phyloP scores from a whole-genome alignment of 208 protist species.

The Trypanosoma platydactyli region DNA sequence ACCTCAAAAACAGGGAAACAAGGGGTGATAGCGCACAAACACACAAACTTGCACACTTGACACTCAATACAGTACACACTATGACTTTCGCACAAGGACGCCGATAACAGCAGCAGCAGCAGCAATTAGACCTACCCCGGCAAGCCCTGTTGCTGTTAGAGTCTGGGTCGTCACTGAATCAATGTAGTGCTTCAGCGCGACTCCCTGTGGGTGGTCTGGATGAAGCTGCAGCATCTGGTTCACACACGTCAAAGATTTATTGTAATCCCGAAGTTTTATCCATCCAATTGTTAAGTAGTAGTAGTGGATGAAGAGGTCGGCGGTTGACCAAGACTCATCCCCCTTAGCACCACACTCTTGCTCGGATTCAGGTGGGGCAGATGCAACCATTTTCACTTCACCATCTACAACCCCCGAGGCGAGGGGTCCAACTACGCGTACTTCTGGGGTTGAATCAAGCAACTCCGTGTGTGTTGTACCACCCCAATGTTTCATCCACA shows the following conservation, averaged over 20 bases:
- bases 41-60: too few relatives aligned
- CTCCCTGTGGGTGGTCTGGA: conserved; percentile 52
- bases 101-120: conserved; percentile 20
- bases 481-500: conserved; percentile 51
- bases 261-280: conserved; percentile 65
- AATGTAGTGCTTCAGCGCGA: conserved; percentile 50
- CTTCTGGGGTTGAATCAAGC: neutral
- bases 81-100: conserved; percentile 26
- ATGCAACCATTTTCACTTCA: conserved; percentile 18
- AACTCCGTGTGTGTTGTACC: neutral
- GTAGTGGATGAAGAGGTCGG: conserved; percentile 53
- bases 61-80: neutral
- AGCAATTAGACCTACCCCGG: conserved; percentile 28
- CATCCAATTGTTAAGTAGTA: conserved; percentile 79
- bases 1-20: conserved; percentile 22
- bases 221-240: conserved; percentile 53
- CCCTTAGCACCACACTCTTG: conserved; percentile 16
- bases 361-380: conserved; percentile 27
- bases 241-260: conserved; percentile 56
- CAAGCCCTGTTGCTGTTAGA: conserved; percentile 33
- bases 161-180: conserved; percentile 33
- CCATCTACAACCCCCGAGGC: conserved; percentile 17
- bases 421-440: conserved; percentile 1
- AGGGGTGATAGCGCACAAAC: too few relatives aligned
- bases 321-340: neutral